Evolutionary conservation across 2,329 filamentous ascomycete genomes (phyloP), one percentile per base, ranked within the genome.

Genomic region (Fusarium heterosporum): DNA sequence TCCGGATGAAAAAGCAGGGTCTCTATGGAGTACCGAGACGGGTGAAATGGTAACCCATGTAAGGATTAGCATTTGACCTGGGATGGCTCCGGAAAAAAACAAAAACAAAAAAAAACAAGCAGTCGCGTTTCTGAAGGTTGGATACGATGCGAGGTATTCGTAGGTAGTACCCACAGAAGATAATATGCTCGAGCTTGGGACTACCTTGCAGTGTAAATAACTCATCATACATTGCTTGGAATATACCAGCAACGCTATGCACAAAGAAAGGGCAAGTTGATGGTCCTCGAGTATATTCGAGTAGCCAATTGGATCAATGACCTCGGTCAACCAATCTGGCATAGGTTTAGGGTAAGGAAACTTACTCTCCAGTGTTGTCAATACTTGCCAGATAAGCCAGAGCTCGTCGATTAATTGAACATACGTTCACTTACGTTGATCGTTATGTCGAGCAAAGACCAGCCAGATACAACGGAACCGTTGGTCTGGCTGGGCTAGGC

Each of bases 81-180:
- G 40, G 38, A 39, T 48, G 29, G 45, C 64, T 70, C 52, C 65
- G 53, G n/a, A n/a, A n/a, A n/a, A n/a, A n/a, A n/a, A n/a, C n/a
- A n/a, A n/a, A n/a, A n/a, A n/a, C n/a, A n/a, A n/a, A n/a, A n/a
- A 60, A 34, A 61, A 40, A 29, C 41, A 66, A 45, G 69, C 64
- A 70, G 55, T 70, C 60, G 36, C 58, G 56, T 66, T 61, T 72
- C 61, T 67, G 69, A 70, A 69, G 40, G 72, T 72, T 72, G n/a
- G n/a, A n/a, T n/a, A n/a, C n/a, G n/a, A n/a, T n/a, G n/a, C n/a
- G n/a, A n/a, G n/a, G n/a, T n/a, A n/a, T n/a, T n/a, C n/a, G n/a
- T n/a, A n/a, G n/a, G n/a, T n/a, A n/a, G n/a, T n/a, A 68, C 67
- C 43, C 72, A 68, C 57, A 62, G 65, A 48, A 60, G 50, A 58